Base-by-base conservation (phyloP, 2,329 filamentous ascomycete species). In the Teratosphaeria viscida region DNA sequence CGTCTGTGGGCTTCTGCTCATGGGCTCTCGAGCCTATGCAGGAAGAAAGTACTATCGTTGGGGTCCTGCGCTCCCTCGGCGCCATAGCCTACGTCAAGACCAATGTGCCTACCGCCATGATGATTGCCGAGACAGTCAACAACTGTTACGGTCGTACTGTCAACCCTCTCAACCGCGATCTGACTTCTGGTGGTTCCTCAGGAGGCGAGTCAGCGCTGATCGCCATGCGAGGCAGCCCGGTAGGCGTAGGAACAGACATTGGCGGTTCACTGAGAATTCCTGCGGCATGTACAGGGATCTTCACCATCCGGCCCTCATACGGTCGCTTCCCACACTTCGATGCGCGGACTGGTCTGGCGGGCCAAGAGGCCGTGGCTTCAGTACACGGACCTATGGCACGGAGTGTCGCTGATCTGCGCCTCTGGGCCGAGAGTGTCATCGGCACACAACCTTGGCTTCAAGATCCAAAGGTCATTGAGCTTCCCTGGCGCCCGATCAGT, bases 61-160 rank as follows among this genome's bases (percentile, higher is more conserved):
- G 81, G 8, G 74, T 87, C 0, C 71, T 89, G 3, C 73, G 82
- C 29, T 76, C 77, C 19, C 76, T 84, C 0, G 87, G 87, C 1
- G 86, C 86, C 0, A 78, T 89, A 0, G 73, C 86, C n/a, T 86
- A 88, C 64, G 79, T 82, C 64, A 89, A 89, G 72, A 89, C 86
- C 0, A 88, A 88, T 65, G 76, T 89, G 2, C 85, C 86, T 0
- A 85, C 83, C 1, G 83, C 83, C 12, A 85, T 87, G 64, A 87
- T 88, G 85, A 85, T 86, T 57, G 80, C 83, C 12, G 85, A 88
- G 68, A 82, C 78, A 1, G 82, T 85, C 16, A 88, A 87, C 72
- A 85, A 86, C 64, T 76, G 82, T 1, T 83, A 84, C 65, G 86
- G 85, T 8, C 77, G 83, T 12, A 74, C 71, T 2, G 69, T 83